A percentile compares a stretch with the other conserved stretches of the same genome.
Conservation (phyloP, 768 basidiomycete species). For the Phanerodontia chrysosporium region DNA sequence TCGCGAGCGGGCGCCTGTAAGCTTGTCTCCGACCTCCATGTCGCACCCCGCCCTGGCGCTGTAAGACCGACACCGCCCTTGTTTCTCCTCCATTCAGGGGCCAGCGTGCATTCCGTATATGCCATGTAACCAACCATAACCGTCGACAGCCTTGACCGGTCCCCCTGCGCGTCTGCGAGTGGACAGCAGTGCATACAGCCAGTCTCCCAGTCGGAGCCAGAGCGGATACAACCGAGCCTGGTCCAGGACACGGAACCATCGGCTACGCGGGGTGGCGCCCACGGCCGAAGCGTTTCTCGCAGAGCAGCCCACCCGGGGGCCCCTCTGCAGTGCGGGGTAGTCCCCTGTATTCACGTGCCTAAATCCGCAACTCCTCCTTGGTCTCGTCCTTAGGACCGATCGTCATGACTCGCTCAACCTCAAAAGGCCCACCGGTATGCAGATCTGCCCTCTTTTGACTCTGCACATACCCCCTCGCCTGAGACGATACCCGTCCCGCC, state of each 20-base stretch:
- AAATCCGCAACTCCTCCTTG: conserved; percentile 4
- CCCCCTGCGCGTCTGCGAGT: background rate
- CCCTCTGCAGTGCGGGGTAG: conserved; percentile 6
- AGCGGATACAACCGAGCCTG: conserved; percentile 1
- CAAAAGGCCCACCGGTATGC: background rate
- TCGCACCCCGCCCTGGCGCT: background rate
- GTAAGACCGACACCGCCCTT: background rate
- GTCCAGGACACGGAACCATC: conserved; percentile 7
- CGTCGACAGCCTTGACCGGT: background rate
- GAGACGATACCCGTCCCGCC: background rate
- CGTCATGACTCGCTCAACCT: background rate
- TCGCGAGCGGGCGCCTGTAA: background rate
- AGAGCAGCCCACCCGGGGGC: background rate
- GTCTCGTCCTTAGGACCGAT: conserved; percentile 9
- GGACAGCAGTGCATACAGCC: background rate
- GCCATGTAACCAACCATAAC: background rate
- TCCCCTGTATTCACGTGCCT: conserved; percentile 7
- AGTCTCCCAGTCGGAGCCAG: background rate
- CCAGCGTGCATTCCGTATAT: background rate
- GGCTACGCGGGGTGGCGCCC: conserved; percentile 9
- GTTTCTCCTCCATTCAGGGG: background rate
- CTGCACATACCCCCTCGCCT: background rate
- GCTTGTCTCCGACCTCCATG: background rate
- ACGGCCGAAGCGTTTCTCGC: conserved; percentile 7
- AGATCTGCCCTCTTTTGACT: background rate